Evolutionary conservation across 139 green algal species (phyloP).

Genomic region (Coelastrella sp.): DNA sequence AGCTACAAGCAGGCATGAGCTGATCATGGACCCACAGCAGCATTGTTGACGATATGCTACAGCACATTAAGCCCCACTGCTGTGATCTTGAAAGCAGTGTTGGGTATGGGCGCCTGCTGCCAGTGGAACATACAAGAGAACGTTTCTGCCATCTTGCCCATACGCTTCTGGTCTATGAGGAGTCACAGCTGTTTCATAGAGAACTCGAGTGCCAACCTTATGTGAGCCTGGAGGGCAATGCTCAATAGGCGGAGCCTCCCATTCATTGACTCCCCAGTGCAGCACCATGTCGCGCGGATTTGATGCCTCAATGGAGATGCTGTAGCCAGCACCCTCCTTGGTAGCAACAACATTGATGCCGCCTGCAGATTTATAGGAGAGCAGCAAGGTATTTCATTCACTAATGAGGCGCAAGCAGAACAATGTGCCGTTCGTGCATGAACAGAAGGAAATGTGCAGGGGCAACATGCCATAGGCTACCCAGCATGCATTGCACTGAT

Average conservation of each 20-base stretch:
- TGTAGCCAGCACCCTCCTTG: slow-evolving; percentile 20
- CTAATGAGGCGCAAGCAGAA: too few relatives aligned
- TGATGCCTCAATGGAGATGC: slow-evolving; percentile 1
- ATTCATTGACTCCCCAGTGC: slow-evolving; percentile 87
- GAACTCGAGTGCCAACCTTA: not conserved
- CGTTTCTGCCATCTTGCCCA: not conserved
- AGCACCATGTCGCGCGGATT: slow-evolving; percentile 52
- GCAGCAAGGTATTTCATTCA: not conserved
- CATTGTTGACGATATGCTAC: too few relatives aligned
- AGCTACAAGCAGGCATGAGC: too few relatives aligned
- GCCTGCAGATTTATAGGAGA: too few relatives aligned
- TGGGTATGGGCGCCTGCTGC: too few relatives aligned
- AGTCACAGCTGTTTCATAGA: not conserved
- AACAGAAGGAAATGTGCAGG: too few relatives aligned
- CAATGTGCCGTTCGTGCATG: too few relatives aligned
- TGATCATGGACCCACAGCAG: too few relatives aligned
- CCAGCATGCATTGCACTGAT: too few relatives aligned
- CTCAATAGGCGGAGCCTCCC: slow-evolving; percentile 61
- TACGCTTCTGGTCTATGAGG: not conserved
- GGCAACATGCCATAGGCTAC: too few relatives aligned
- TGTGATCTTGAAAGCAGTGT: too few relatives aligned
- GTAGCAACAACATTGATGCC: slow-evolving; percentile 4
- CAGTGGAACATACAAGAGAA: not conserved
- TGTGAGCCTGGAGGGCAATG: not conserved
- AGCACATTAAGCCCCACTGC: not conserved